Percentiles rank a stretch among this genome's conserved stretches.
These are phyloP conservation scores for Apiospora kogelbergensis DNA, from an alignment of 2,329 filamentous ascomycete genomes.

Conservation along the genomic window DNA sequence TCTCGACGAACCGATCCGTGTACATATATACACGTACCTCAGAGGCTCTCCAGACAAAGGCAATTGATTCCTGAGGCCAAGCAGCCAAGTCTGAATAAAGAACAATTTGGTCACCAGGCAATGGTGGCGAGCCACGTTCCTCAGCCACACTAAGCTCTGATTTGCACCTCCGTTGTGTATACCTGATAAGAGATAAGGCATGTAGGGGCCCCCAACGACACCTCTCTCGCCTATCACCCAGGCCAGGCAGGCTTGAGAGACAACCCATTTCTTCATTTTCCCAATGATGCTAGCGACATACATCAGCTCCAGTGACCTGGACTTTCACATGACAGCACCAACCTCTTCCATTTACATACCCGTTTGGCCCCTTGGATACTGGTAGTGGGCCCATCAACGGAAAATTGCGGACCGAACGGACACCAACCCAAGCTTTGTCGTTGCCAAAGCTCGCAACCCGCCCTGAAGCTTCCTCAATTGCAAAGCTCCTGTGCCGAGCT, in stretches of 20 bases:
- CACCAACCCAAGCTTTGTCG: constrained; percentile 3
- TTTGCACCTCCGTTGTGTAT: no score
- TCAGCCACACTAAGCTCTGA: no score
- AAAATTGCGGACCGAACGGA: constrained; percentile 3
- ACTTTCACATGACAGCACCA: neutral
- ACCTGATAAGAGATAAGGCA: no score
- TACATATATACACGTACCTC: no score
- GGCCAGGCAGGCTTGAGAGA: neutral
- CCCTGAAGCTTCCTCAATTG: neutral
- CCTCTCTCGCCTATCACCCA: neutral
- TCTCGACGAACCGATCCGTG: no score
- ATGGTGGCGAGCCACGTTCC: no score
- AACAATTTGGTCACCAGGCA: no score
- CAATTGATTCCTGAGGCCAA: no score
- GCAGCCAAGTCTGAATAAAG: no score
- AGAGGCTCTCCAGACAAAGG: no score
- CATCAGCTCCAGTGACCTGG: neutral
- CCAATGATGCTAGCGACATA: neutral
- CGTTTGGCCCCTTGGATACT: neutral
- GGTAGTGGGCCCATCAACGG: neutral
- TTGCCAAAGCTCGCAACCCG: constrained; percentile 3
- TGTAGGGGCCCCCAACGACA: neutral
- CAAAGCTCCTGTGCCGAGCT: neutral
- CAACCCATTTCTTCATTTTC: neutral
- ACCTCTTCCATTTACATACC: neutral